Base-by-base conservation (phyloP, 2,329 filamentous ascomycete species). In the Pseudocercospora macadamiae region DNA sequence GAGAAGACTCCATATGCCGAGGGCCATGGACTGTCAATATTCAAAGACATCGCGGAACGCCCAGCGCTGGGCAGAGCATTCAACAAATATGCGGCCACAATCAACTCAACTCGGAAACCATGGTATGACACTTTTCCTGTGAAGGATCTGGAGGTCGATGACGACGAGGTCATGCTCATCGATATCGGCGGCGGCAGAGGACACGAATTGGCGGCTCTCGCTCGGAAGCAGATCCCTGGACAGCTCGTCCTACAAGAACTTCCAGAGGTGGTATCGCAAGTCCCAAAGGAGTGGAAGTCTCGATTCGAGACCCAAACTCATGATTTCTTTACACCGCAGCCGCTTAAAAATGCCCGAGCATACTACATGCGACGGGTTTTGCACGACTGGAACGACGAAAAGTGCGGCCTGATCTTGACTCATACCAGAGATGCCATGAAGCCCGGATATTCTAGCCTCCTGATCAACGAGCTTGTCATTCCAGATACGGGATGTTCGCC, bases 331-430 rank as follows among this genome's bases (percentile, higher is more conserved):
- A 56, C 57, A 5, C 57, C 58, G 10, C 64, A 70, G 32, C 66
- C 67, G 1, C 51, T 66, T 28, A 63, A 66, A 21, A 57, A 52
- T 16, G 66, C 65, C 9, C 63, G 60, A 19, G 62, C 51, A 4
- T 70, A 68, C 49, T 60, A 64, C 53, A 28, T 67, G 26, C 62
- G 64, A 30, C 60, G 49, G n/a, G 55, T 66, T 30, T 48, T 66
- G 16, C 66, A 68, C 51, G 62, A 69, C 45, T 68, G 65, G 65
- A 37, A 60, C 12, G 66, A 68, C 36, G 62, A 66, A 18, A 58
- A 66, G 9, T 59, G 55, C 26, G 18, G 45, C 3, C 34, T 60
- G 12, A 64, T 68, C 19, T 55, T 68, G 30, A 55, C 52, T 25
- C 49, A 49, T 32, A 51, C 63, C 18, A 36, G 57, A 5, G 56